Evolutionary conservation across 371 early-diverging fungal genomes (phyloP), one percentile per base, ranked within the genome.

Genomic region (Saksenaea oblongispora): DNA sequence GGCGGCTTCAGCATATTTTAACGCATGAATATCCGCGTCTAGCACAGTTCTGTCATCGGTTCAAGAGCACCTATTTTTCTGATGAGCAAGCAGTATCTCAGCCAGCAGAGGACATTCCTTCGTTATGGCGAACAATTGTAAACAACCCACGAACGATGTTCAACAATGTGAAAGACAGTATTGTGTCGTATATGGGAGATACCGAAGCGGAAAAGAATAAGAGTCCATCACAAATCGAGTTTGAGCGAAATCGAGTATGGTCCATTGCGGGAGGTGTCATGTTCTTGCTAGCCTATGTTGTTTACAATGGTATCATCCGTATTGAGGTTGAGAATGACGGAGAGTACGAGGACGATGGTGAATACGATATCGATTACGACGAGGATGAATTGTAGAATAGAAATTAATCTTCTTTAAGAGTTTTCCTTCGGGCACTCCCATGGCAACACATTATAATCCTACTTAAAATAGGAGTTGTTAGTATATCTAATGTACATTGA

Each of bases 191-290:
- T 26, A 75, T 73, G 75, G 72, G 73, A 13, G 64, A 53, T 5
- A 24, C 28, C 1, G 55, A 63, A 7, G 59, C 56, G 15, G 67
- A 72, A 15, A 71, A 74, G n/a, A 76, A 76, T 61, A 83, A 76
- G 67, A 77, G 80, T 13, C 58, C 75, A 53, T 73, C 80, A 37
- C 82, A 88, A 63, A 58, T 75, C 5, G 84, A 88, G 42, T 88
- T 88, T 70, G 82, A 85, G 66, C 70, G 82, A 62, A 88, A 86
- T 59, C 71, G 88, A 56, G 69, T 84, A 47, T 84, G 84, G 75
- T 80, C 86, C 14, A 78, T 88, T 62, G 77, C 82, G 1, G 85
- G 85, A 54, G 88, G 84, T 1, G 66, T 84, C 31, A 77, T 80
- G 1, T 78, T 84, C 51, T 74, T 88, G 63, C 62, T 82, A 18